Conservation (phyloP, 2,329 filamentous ascomycete species). For the Fusarium kyushuense region DNA sequence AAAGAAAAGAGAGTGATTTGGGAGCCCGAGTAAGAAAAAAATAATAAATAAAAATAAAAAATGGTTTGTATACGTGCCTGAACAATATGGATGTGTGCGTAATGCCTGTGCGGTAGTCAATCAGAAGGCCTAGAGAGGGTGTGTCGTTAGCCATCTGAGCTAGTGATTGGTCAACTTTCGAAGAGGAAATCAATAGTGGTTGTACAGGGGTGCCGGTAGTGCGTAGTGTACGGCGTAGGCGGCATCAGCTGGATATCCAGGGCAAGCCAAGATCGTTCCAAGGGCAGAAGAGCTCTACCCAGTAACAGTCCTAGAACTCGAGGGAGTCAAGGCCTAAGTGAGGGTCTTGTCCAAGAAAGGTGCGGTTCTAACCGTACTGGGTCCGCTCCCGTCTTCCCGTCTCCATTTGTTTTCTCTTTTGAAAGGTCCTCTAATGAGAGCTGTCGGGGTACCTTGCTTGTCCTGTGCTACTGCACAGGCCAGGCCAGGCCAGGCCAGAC, state of each 20-base stretch:
- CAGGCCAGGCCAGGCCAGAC: not conserved
- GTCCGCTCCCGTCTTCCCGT: constrained; percentile 48
- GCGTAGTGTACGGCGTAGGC: constrained; percentile 38
- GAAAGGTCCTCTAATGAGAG: constrained; percentile 17
- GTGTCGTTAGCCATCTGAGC: constrained; percentile 40
- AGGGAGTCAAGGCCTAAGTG: constrained; percentile 34
- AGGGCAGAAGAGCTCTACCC: constrained; percentile 34
- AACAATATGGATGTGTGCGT: constrained; percentile 40
- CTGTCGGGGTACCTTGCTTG: constrained; percentile 22
- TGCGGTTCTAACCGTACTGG: constrained; percentile 48
- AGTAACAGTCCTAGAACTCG: constrained; percentile 35
- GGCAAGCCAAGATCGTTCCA: constrained; percentile 37
- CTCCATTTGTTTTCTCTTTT: constrained; percentile 43
- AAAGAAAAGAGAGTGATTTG: constrained; percentile 23
- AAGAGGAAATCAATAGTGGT: constrained; percentile 42
- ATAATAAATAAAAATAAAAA: constrained; percentile 18
- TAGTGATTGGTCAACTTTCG: constrained; percentile 41
- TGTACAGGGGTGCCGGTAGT: constrained; percentile 49
- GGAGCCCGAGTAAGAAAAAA: constrained; percentile 5
- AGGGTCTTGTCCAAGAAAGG: constrained; percentile 30
- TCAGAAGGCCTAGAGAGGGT: constrained; percentile 24
- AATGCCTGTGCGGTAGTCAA: constrained; percentile 42
- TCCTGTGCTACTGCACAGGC: constrained; percentile 8
- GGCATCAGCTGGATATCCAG: constrained; percentile 46
- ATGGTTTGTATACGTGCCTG: constrained; percentile 44